phyloP scores from a whole-genome alignment of 768 basidiomycete genomes.

The Tricholoma sp. region DNA sequence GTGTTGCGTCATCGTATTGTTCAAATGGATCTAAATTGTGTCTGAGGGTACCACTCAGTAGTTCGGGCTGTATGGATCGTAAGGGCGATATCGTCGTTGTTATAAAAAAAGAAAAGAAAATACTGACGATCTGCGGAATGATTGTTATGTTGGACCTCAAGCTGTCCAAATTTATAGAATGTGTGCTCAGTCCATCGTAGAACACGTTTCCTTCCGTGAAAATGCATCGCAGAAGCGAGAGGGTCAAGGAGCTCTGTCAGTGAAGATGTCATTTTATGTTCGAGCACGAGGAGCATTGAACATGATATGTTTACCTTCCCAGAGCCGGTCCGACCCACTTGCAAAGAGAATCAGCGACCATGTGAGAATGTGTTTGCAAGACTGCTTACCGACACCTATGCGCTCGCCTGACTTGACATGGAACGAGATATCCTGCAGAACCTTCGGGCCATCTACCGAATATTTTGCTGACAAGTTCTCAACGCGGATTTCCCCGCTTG shows the following conservation, averaged over 20 bases:
- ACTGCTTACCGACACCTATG: constrained; percentile 40
- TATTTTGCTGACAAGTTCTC: constrained; percentile 54
- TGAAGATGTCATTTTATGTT: not conserved
- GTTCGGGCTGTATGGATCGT: constrained; percentile 29
- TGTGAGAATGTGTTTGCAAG: not conserved
- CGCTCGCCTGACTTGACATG: constrained; percentile 52
- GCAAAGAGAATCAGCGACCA: not conserved
- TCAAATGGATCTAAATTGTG: constrained; percentile 67
- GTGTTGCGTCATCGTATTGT: constrained; percentile 45
- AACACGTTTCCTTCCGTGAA: constrained; percentile 50
- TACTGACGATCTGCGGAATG: constrained; percentile 44
- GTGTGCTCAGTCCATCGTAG: constrained; percentile 49
- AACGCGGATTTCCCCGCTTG: constrained; percentile 48
- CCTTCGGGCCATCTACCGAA: constrained; percentile 47
- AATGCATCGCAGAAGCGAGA: constrained; percentile 55
- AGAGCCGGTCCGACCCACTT: constrained; percentile 41
- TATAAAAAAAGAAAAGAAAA: not conserved
- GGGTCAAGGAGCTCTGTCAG: constrained; percentile 47
- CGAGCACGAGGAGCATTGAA: not conserved
- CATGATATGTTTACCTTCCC: constrained; percentile 31
- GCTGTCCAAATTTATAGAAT: constrained; percentile 47
- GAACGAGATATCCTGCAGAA: constrained; percentile 50
- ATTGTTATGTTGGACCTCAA: constrained; percentile 57
- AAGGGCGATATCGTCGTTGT: not conserved
- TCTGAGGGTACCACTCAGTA: constrained; percentile 58